Evolutionary conservation across 208 protist genomes (phyloP), one percentile per base, ranked within the genome.

Genomic region (Crithidia expoeki): DNA sequence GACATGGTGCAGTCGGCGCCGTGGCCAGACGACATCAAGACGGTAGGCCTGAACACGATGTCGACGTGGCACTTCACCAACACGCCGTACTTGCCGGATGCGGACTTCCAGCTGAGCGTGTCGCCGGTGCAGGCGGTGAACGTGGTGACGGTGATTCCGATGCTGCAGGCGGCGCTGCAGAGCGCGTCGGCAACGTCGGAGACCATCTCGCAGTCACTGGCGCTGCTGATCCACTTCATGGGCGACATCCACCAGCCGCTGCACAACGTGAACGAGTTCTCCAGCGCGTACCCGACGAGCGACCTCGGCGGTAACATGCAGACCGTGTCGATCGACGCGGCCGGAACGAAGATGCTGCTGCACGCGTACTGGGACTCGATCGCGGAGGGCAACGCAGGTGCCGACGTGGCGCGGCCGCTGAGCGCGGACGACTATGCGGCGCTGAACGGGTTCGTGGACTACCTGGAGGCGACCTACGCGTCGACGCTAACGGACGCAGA

Each of bases 321-420:
- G 42, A 52, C 0, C 3, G 76, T 90, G 33, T 42, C 21, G 0
- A 9, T 86, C 11, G 55, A 76, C 53, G 36, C 53, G 16, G 46
- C 40, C 4, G 58, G 58, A 0, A 68, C 65, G 17, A 67, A 38
- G 33, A 86, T 79, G 79, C 69, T 23, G 36, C 74, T 90, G 36
- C 85, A 90, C 59, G 58, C 67, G 23, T 52, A 88, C 55, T 90
- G 85, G 85, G 85, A 90, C 59, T 81, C 71, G 32, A 81, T 88
- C 40, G 77, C 76, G 56, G 57, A 80, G 46, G 76, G 75, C n/a
- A 21, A 63, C 1, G 9, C 53, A 2, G 65, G 65, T 0, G 5
- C 7, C 3, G 65, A 71, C 25, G 32, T 53, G 53, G 50, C 58
- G 25, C 74, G 85, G 3, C 85, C 85, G 1, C 66, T 90, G 19